Evolutionary conservation across 2,329 filamentous ascomycete genomes (phyloP).

Genomic region (Phialocephala sp.): DNA sequence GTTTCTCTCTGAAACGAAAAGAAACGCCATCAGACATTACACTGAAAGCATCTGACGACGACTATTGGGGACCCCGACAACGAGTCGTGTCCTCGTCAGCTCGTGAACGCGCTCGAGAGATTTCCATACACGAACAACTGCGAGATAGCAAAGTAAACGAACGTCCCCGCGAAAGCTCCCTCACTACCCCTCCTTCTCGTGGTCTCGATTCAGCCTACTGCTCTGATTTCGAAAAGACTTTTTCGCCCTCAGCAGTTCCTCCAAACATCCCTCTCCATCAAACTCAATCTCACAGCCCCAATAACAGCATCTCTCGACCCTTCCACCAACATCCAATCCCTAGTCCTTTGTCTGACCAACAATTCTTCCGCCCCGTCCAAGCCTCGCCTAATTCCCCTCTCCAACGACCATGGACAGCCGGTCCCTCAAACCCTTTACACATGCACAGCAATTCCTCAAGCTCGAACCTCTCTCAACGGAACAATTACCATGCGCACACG

Average conservation of each 20-base stretch:
- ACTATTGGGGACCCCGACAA: conserved; percentile 31
- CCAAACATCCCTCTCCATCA: conserved; percentile 20
- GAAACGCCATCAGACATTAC: conserved; percentile 29
- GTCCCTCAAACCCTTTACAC: conserved; percentile 35
- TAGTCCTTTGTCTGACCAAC: conserved; percentile 55
- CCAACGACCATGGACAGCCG: conserved; percentile 49
- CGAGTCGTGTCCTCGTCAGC: conserved; percentile 21
- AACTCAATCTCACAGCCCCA: conserved; percentile 21
- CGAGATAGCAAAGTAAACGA: too few species aligned
- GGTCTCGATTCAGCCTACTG: conserved; percentile 43
- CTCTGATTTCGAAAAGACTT: conserved; percentile 41
- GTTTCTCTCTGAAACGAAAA: conserved; percentile 40
- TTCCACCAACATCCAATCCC: conserved; percentile 32
- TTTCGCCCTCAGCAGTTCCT: conserved; percentile 25
- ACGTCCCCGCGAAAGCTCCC: conserved; percentile 19
- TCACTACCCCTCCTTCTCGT: conserved; percentile 37
- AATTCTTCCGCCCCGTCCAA: conserved; percentile 66
- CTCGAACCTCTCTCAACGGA: conserved; percentile 49
- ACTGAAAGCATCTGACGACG: conserved; percentile 23
- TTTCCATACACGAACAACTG: background rate
- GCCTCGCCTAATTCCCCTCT: conserved; percentile 68
- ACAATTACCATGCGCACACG: conserved; percentile 26
- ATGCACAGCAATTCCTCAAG: conserved; percentile 50
- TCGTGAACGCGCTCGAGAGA: background rate
- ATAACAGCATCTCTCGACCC: conserved; percentile 17